These are phyloP conservation scores for Malus sylvestris DNA, from an alignment of 306 rosid species.

Conservation along the genomic window DNA sequence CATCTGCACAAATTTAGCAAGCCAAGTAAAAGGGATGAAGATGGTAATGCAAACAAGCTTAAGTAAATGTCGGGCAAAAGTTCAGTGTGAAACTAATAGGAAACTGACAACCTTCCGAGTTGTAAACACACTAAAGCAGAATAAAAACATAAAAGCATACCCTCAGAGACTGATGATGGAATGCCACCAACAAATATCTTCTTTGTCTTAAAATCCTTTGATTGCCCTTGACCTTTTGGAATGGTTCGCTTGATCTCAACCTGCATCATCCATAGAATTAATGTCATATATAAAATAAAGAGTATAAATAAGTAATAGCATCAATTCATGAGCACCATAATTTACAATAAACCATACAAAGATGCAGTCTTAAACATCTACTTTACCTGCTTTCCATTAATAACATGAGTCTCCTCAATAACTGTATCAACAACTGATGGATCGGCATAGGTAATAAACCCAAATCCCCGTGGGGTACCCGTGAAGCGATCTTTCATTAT, in stretches of 20 bases:
- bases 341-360: background rate
- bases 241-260: conserved; percentile 93
- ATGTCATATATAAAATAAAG: background rate
- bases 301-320: background rate
- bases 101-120: background rate
- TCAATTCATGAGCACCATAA: background rate
- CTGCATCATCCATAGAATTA: conserved; percentile 17
- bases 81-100: background rate
- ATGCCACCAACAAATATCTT: conserved; percentile 93
- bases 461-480: conserved; percentile 82
- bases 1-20: conserved; percentile 38
- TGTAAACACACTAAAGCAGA: background rate
- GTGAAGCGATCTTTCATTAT: conserved; percentile 88
- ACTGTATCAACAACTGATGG: conserved; percentile 81
- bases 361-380: background rate
- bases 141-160: conserved; percentile 23
- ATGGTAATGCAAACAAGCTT: background rate
- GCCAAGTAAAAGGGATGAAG: background rate
- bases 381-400: conserved; percentile 68
- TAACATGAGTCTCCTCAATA: conserved; percentile 65
- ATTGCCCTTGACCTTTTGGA: conserved; percentile 78
- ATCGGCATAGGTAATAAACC: conserved; percentile 80
- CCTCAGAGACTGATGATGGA: conserved; percentile 67
- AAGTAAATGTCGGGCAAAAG: background rate
- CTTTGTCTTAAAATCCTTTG: conserved; percentile 77